phyloP scores from a whole-genome alignment of 108 stramenopile genomes.

The Hondaea fermentalgiana region DNA sequence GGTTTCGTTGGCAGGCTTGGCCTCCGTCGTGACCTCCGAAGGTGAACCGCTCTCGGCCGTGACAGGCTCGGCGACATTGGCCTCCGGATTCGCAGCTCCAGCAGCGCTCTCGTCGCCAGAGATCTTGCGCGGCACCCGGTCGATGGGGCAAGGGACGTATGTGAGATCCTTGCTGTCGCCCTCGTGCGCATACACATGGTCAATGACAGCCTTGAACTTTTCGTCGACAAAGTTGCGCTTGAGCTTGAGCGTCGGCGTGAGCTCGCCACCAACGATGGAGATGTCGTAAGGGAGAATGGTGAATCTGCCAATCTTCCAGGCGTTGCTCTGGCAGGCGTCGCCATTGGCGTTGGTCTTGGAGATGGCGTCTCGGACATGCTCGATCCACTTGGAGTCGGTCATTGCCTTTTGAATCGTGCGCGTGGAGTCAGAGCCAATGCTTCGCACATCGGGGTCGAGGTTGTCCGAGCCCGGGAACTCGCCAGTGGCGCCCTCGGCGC shows the following conservation, averaged over 20 bases:
- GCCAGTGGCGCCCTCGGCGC: constrained; percentile 23
- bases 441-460: neutral
- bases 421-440: neutral
- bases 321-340: constrained; percentile 48
- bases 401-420: neutral
- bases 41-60: too few species aligned
- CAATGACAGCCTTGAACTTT: constrained; percentile 52
- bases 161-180: neutral
- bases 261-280: constrained; percentile 57
- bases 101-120: too few species aligned
- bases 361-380: neutral
- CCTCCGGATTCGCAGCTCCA: too few species aligned
- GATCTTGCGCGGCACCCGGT: neutral
- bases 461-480: neutral
- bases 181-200: constrained; percentile 26
- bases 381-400: neutral
- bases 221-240: constrained; percentile 55
- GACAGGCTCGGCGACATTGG: too few species aligned
- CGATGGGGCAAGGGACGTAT: neutral
- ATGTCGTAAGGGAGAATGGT: constrained; percentile 50
- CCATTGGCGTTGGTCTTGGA: neutral
- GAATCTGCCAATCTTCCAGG: constrained; percentile 58
- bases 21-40: too few species aligned
- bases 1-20: too few species aligned
- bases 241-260: constrained; percentile 69